phyloP scores from a whole-genome alignment of 345 rosid genomes.

The Murraya koenigii region DNA sequence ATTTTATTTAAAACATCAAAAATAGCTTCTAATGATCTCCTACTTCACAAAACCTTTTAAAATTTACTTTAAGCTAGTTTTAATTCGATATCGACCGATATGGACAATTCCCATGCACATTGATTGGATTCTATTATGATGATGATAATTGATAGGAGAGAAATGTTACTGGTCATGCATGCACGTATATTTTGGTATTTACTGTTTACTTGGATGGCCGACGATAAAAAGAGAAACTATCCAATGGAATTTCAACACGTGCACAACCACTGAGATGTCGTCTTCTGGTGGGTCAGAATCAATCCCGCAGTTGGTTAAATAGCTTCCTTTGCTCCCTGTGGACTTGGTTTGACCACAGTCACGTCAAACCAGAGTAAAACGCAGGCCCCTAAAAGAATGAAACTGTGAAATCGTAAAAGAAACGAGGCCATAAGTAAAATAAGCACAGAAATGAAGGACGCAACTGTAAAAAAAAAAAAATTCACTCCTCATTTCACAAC shows the following conservation, averaged over 20 bases:
- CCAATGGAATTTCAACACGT: not conserved
- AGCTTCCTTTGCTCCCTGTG: not conserved
- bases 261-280: not conserved
- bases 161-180: not conserved
- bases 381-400: not conserved
- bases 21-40: not conserved
- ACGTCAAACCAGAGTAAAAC: slow-evolving; percentile 13
- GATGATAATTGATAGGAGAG: too few species aligned
- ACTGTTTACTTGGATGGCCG: not conserved
- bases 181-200: not conserved
- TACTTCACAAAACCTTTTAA: not conserved
- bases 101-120: too few species aligned
- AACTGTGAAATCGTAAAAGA: not conserved
- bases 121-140: not conserved
- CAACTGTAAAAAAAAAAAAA: not conserved
- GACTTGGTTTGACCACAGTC: slow-evolving; percentile 17
- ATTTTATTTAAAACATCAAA: not conserved
- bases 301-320: not conserved
- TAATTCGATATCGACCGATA: not conserved
- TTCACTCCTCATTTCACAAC: not conserved
- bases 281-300: not conserved
- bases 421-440: not conserved
- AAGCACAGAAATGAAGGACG: not conserved
- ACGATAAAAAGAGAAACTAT: not conserved
- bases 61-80: not conserved